Conservation (phyloP, 768 basidiomycete genomes). For the Rhizopogon sp. region DNA sequence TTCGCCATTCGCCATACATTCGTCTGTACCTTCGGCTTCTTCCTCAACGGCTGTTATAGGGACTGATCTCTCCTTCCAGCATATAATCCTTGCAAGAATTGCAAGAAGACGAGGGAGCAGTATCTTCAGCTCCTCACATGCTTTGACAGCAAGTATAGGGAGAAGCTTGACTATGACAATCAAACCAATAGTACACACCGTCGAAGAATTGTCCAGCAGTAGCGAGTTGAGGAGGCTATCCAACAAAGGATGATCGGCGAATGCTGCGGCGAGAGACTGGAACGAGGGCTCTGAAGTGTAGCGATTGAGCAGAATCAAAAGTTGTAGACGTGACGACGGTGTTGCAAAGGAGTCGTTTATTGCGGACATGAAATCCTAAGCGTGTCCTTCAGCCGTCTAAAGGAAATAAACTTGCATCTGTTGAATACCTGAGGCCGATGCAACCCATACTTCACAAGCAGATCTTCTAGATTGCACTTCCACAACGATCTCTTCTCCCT, state of each 20-base stretch:
- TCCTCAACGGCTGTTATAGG: conserved; percentile 32
- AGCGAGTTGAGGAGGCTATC: conserved; percentile 61
- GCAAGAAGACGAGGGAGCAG: conserved; percentile 63
- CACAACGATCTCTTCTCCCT: conserved; percentile 57
- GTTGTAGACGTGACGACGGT: conserved; percentile 62
- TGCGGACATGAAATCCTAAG: conserved; percentile 67
- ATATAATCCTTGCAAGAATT: conserved; percentile 65
- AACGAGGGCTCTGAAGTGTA: conserved; percentile 57
- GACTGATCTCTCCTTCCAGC: conserved; percentile 60
- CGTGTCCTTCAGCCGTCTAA: conserved; percentile 3
- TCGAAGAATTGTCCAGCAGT: conserved; percentile 71
- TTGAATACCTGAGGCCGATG: conserved; percentile 53
- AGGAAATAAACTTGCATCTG: conserved; percentile 2
- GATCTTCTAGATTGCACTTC: conserved; percentile 77
- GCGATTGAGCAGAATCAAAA: conserved; percentile 60
- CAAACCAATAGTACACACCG: conserved; percentile 58
- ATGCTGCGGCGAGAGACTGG: conserved; percentile 37
- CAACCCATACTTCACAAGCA: conserved; percentile 61
- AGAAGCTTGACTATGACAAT: conserved; percentile 65
- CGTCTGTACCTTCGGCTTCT: conserved; percentile 24
- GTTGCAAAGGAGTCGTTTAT: conserved; percentile 56
- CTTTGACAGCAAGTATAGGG: conserved; percentile 68
- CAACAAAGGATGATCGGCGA: conserved; percentile 62
- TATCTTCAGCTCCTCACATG: conserved; percentile 47
- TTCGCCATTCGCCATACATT: not conserved